Evolutionary conservation across 495 filamentous ascomycete species (phyloP).

Genomic region (Usnea hakonensis): DNA sequence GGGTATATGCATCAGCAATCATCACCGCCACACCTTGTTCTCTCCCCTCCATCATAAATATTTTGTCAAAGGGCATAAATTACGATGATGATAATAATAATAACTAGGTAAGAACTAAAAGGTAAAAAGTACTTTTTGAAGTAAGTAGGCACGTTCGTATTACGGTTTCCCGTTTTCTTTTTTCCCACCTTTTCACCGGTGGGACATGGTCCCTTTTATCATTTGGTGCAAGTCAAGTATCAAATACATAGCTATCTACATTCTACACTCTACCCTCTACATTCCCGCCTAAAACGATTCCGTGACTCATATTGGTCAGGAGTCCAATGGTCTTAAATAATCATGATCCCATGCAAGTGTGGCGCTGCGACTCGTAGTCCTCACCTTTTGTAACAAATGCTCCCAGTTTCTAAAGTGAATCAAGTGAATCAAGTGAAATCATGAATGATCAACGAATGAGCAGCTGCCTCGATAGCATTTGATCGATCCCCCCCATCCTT

Average conservation of each 20-base stretch:
- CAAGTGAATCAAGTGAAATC: conserved; percentile 7
- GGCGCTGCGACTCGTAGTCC: neutral
- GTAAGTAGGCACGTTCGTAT: neutral
- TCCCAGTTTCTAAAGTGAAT: neutral
- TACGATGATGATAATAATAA: no score
- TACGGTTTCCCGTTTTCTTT: no score
- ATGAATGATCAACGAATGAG: conserved; percentile 21
- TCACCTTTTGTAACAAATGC: no score
- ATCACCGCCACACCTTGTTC: conserved; percentile 15
- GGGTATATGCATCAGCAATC: conserved; percentile 10
- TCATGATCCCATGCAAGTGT: neutral
- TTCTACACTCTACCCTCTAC: neutral
- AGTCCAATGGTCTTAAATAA: neutral
- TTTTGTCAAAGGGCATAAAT: neutral
- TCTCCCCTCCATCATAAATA: neutral
- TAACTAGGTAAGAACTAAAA: no score
- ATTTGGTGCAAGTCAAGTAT: neutral
- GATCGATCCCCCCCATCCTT: conserved; percentile 4
- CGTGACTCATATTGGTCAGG: conserved; percentile 16
- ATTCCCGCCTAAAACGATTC: conserved; percentile 7
- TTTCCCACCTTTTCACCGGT: neutral
- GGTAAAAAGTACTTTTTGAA: no score
- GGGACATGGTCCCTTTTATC: neutral
- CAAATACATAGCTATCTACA: no score
- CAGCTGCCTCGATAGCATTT: conserved; percentile 16